phyloP scores from a whole-genome alignment of 495 filamentous ascomycete species.

The Bombardia bombarda region DNA sequence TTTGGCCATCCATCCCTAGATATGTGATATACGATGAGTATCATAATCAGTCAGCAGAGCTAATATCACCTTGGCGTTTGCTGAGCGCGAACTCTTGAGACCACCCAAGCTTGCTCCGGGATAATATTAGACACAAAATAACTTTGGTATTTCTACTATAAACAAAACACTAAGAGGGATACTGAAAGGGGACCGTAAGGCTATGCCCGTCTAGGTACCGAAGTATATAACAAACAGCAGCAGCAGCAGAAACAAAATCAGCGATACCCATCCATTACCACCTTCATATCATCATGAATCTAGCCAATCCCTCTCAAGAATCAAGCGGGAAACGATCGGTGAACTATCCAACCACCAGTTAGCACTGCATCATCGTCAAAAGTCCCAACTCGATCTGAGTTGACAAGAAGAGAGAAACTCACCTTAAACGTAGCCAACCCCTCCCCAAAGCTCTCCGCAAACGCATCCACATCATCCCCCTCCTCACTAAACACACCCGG shows the following conservation, averaged over 20 bases:
- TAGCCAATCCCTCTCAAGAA: constrained; percentile 2
- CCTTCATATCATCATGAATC: not conserved
- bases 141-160: too few species aligned
- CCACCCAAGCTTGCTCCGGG: not conserved
- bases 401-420: constrained; percentile 25
- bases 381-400: not conserved
- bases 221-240: not conserved
- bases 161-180: not conserved
- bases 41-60: too few species aligned
- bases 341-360: constrained; percentile 15
- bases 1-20: too few species aligned
- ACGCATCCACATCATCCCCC: constrained; percentile 17
- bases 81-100: too few species aligned
- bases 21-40: too few species aligned
- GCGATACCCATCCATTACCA: not conserved
- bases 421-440: constrained; percentile 58
- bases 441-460: constrained; percentile 43
- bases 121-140: too few species aligned
- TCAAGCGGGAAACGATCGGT: constrained; percentile 52
- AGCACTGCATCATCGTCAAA: not conserved
- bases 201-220: too few species aligned
- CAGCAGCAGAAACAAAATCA: not conserved
- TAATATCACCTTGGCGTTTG: too few species aligned
- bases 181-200: not conserved
- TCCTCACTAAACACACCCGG: constrained; percentile 46